Evolutionary conservation across 2,329 filamentous ascomycete genomes (phyloP).

Genomic region (Zasmidium cellare): DNA sequence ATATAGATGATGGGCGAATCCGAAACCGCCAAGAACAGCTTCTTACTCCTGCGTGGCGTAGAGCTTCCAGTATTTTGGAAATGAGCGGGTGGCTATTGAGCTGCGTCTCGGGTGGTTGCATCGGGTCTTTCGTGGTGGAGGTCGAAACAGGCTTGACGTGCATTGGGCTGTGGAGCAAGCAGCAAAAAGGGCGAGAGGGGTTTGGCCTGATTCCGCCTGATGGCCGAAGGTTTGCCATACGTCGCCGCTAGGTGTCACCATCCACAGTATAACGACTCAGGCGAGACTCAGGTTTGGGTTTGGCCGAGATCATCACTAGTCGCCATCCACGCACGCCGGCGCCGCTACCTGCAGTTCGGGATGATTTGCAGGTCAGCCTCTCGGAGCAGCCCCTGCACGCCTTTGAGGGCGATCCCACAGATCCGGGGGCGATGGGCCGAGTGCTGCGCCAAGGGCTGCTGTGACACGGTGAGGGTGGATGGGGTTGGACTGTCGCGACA

Average conservation of each 20-base stretch:
- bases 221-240: not conserved
- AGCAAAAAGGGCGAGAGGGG: constrained; percentile 19
- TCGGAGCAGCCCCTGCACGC: constrained; percentile 11
- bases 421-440: constrained; percentile 6
- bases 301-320: not conserved
- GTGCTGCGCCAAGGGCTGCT: constrained; percentile 5
- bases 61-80: constrained; percentile 3
- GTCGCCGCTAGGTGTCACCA: not conserved
- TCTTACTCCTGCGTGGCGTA: constrained; percentile 4
- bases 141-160: constrained; percentile 18
- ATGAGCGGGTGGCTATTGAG: constrained; percentile 3
- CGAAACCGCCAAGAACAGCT: constrained; percentile 1
- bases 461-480: constrained; percentile 2
- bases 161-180: constrained; percentile 10
- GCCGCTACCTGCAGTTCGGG: constrained; percentile 4
- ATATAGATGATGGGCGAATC: not conserved
- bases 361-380: constrained; percentile 12
- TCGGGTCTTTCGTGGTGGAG: constrained; percentile 7
- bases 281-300: not conserved
- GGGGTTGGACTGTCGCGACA: not conserved
- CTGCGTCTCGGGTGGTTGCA: constrained; percentile 14
- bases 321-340: too few species aligned
- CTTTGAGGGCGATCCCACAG: constrained; percentile 7
- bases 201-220: not conserved
- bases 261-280: not conserved